phyloP scores from a whole-genome alignment of 1,139 yeast genomes.

The Geotrichum citri-aurantii region DNA sequence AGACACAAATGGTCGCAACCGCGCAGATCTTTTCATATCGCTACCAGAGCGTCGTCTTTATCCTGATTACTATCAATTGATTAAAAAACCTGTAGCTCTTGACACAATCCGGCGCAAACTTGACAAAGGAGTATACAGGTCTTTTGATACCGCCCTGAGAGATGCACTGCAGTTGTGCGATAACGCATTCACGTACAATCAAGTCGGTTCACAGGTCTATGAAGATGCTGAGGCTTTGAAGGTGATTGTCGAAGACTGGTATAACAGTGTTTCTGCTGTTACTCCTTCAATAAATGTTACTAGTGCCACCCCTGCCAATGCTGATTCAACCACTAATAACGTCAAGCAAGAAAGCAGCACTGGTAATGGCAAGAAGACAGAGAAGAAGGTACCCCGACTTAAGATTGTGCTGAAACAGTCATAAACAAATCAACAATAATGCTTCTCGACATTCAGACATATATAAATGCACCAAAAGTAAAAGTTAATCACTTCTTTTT shows the following conservation, averaged over 20 bases:
- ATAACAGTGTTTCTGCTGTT: neutral
- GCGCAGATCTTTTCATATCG: constrained; percentile 57
- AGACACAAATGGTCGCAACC: constrained; percentile 32
- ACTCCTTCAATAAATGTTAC: neutral
- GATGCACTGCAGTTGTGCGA: constrained; percentile 73
- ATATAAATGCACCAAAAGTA: neutral
- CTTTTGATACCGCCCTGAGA: constrained; percentile 55
- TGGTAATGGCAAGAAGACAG: neutral
- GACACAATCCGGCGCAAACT: constrained; percentile 43
- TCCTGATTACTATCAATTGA: constrained; percentile 82
- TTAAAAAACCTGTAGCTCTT: constrained; percentile 74
- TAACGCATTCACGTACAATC: constrained; percentile 81
- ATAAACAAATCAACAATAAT: neutral
- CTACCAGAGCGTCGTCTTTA: constrained; percentile 65
- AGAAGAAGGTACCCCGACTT: constrained; percentile 2
- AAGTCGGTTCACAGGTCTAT: constrained; percentile 81
- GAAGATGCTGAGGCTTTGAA: constrained; percentile 68
- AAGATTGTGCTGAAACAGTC: constrained; percentile 1
- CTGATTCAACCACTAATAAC: neutral
- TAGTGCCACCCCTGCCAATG: neutral
- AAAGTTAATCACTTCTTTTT: neutral
- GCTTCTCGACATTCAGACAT: neutral
- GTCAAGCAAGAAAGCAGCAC: neutral
- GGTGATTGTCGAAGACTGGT: constrained; percentile 22
- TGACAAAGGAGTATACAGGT: constrained; percentile 46